phyloP scores from a whole-genome alignment of 2,329 filamentous ascomycete species.

The Akanthomyces muscarius region DNA sequence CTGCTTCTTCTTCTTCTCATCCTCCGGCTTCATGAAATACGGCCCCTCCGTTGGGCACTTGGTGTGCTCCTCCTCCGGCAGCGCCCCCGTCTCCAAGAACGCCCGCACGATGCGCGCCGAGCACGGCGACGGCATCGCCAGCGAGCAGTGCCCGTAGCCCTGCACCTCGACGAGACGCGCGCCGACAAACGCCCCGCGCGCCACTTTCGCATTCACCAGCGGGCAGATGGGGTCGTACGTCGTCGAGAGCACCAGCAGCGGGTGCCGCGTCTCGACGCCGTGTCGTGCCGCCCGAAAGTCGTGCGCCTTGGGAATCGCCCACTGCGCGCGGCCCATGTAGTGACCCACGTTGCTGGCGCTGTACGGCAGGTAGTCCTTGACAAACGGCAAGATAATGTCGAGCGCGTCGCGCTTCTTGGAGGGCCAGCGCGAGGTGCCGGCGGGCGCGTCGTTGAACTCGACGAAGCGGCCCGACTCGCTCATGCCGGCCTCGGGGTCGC shows the following conservation, averaged over 20 bases:
- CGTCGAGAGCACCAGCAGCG: constrained; percentile 31
- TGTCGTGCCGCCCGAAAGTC: constrained; percentile 23
- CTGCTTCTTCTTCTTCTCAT: constrained; percentile 9
- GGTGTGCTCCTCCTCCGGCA: constrained; percentile 32
- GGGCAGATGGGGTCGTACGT: constrained; percentile 49
- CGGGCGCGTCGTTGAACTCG: constrained; percentile 26
- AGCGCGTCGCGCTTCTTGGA: constrained; percentile 25
- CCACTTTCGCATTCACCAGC: constrained; percentile 35
- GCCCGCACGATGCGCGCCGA: constrained; percentile 32
- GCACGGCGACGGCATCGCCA: constrained; percentile 36
- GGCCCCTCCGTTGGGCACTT: constrained; percentile 36
- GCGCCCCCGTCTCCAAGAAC: constrained; percentile 35
- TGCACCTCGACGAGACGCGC: constrained; percentile 39
- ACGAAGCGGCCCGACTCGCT: constrained; percentile 27
- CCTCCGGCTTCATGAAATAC: constrained; percentile 34
- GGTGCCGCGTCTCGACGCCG: constrained; percentile 32
- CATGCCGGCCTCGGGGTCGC: constrained; percentile 7
- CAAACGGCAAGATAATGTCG: constrained; percentile 31
- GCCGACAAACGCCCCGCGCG: constrained; percentile 33
- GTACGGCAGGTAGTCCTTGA: constrained; percentile 30
- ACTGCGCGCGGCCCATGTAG: constrained; percentile 29
- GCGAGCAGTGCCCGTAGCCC: constrained; percentile 42
- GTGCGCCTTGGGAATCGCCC: constrained; percentile 29
- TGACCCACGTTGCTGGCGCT: constrained; percentile 27
- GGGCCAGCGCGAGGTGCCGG: constrained; percentile 29